Conservation (phyloP, 2,329 filamentous ascomycete genomes). For the Macrophomina pseudophaseolina region DNA sequence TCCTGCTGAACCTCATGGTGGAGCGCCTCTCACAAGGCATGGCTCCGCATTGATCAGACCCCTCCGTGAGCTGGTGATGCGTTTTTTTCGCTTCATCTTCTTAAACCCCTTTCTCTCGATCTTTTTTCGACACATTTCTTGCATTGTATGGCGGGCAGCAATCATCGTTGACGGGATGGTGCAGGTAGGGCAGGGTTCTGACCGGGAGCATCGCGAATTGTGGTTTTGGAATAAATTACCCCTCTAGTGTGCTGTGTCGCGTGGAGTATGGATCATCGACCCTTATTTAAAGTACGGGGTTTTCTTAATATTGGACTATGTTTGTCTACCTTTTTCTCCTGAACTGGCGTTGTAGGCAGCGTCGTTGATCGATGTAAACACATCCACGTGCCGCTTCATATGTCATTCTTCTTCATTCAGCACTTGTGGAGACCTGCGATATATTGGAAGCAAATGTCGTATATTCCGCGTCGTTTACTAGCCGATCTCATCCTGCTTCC, state of each 20-base stretch:
- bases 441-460: background rate
- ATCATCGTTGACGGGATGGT: background rate
- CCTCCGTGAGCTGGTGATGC: background rate
- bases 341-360: background rate
- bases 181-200: background rate
- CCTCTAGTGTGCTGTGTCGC: background rate
- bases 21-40: slow-evolving; percentile 70
- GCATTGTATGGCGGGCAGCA: slow-evolving; percentile 14
- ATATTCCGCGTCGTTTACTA: background rate
- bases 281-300: background rate
- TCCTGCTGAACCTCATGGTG: slow-evolving; percentile 86
- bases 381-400: background rate
- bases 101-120: background rate
- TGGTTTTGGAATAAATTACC: background rate
- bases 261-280: background rate
- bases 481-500: background rate
- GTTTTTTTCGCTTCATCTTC: background rate
- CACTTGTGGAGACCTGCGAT: background rate
- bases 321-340: background rate
- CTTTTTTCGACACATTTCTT: background rate
- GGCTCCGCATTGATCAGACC: slow-evolving; percentile 3
- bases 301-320: slow-evolving; percentile 5
- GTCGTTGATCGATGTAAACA: background rate
- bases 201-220: slow-evolving; percentile 3
- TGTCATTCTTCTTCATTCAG: background rate